Evolutionary conservation across 805 yeast species (phyloP).

Genomic region (Sungouiella thailandica): DNA sequence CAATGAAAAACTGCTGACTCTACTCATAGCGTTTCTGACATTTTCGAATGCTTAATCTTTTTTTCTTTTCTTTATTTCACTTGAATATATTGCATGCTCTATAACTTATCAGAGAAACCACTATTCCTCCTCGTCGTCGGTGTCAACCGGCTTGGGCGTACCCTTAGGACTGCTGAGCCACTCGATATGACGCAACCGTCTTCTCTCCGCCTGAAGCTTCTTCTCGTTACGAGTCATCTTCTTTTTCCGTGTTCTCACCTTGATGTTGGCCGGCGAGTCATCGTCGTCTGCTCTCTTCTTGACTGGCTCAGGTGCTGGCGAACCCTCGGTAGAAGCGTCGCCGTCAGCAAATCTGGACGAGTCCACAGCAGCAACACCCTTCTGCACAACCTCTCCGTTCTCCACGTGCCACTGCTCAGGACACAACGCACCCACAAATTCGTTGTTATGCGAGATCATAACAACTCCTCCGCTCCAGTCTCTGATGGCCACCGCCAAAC

Average conservation of each 20-base stretch:
- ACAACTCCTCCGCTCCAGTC: slow-evolving; percentile 99
- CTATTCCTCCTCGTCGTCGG: slow-evolving; percentile 79
- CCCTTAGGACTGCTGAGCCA: slow-evolving; percentile 98
- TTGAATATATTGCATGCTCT: not conserved
- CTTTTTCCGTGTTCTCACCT: slow-evolving; percentile 90
- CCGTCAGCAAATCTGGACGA: slow-evolving; percentile 78
- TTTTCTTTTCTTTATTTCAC: too few relatives aligned
- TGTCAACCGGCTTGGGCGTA: slow-evolving; percentile 89
- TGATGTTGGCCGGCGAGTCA: slow-evolving; percentile 94
- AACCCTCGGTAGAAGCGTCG: slow-evolving; percentile 44
- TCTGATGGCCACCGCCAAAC: slow-evolving; percentile 93
- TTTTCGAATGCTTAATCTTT: too few relatives aligned
- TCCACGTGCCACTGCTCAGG: slow-evolving; percentile 99
- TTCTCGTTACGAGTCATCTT: slow-evolving; percentile 95
- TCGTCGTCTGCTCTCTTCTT: slow-evolving; percentile 58
- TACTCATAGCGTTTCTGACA: too few relatives aligned
- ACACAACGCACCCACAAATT: slow-evolving; percentile 94
- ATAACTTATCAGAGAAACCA: not conserved
- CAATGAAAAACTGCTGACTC: too few relatives aligned
- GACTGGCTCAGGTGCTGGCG: slow-evolving; percentile 28
- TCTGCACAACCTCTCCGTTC: slow-evolving; percentile 82
- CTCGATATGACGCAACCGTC: slow-evolving; percentile 88
- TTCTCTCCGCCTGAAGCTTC: slow-evolving; percentile 86
- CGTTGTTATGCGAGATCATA: slow-evolving; percentile 96
- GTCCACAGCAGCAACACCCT: slow-evolving; percentile 75